phyloP scores from a whole-genome alignment of 768 basidiomycete genomes.

The Boletus fagicola region DNA sequence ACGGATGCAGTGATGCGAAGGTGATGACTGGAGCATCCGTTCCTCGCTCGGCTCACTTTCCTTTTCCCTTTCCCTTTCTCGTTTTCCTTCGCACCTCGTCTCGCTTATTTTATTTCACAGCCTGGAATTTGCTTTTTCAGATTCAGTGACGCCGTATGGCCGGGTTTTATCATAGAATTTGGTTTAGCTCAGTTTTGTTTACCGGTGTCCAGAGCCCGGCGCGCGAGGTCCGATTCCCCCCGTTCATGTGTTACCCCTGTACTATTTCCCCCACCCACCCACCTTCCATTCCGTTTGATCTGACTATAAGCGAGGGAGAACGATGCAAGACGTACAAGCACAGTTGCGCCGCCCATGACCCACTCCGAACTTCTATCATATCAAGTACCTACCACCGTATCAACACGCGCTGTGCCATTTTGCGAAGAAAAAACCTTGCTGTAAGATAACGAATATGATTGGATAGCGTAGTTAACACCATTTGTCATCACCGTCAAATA shows the following conservation, averaged over 20 bases:
- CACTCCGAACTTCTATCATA: background rate
- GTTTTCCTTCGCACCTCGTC: background rate
- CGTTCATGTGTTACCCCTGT: background rate
- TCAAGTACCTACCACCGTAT: background rate
- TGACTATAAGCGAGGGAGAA: background rate
- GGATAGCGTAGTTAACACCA: background rate
- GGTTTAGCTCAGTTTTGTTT: conserved; percentile 1
- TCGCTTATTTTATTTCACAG: background rate
- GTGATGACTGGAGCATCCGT: background rate
- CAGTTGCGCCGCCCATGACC: background rate
- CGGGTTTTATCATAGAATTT: background rate
- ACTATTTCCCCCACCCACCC: background rate
- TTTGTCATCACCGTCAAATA: conserved; percentile 4
- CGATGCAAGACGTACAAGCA: background rate
- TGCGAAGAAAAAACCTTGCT: background rate
- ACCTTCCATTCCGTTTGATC: background rate
- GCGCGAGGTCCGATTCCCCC: background rate
- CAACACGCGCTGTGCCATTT: background rate
- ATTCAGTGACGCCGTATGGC: background rate
- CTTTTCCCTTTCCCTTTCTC: background rate
- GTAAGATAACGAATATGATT: background rate
- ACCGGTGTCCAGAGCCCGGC: conserved; percentile 4
- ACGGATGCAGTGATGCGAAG: background rate
- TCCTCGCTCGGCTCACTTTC: background rate
- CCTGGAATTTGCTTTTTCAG: background rate